A percentile compares a stretch with the other conserved stretches of the same genome.
These are phyloP conservation scores for Suillus occidentalis DNA, from an alignment of 768 basidiomycete genomes.

Conservation along the genomic window DNA sequence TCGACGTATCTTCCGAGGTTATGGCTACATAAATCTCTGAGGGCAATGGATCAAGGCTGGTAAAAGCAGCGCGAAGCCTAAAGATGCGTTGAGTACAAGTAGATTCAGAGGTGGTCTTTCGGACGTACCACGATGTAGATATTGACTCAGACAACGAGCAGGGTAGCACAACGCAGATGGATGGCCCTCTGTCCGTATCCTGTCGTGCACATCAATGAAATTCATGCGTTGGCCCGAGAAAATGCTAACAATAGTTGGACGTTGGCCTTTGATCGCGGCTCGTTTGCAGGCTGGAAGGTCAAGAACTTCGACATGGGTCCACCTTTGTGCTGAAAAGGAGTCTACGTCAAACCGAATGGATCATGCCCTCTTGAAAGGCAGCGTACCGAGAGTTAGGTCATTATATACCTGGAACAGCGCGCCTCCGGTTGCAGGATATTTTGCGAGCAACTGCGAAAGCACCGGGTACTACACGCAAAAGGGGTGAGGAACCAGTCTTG, in stretches of 20 bases:
- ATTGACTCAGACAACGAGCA: conserved; percentile 67
- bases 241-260: conserved; percentile 48
- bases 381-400: conserved; percentile 60
- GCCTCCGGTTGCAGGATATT: conserved; percentile 63
- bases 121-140: conserved; percentile 57
- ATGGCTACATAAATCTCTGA: conserved; percentile 66
- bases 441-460: conserved; percentile 48
- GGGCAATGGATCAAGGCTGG: conserved; percentile 39
- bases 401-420: conserved; percentile 76
- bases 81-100: neutral
- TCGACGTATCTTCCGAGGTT: conserved; percentile 74
- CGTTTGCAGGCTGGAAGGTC: conserved; percentile 57
- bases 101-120: neutral
- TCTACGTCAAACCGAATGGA: neutral
- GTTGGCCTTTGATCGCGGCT: conserved; percentile 58
- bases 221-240: conserved; percentile 12
- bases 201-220: conserved; percentile 20
- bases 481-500: neutral
- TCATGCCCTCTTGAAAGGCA: conserved; percentile 5
- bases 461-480: conserved; percentile 39
- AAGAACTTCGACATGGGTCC: conserved; percentile 61
- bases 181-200: conserved; percentile 40
- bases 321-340: conserved; percentile 61
- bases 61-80: conserved; percentile 63
- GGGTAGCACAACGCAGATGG: conserved; percentile 49